Conservation (phyloP, 1,139 yeast genomes). For the Candida sp. region DNA sequence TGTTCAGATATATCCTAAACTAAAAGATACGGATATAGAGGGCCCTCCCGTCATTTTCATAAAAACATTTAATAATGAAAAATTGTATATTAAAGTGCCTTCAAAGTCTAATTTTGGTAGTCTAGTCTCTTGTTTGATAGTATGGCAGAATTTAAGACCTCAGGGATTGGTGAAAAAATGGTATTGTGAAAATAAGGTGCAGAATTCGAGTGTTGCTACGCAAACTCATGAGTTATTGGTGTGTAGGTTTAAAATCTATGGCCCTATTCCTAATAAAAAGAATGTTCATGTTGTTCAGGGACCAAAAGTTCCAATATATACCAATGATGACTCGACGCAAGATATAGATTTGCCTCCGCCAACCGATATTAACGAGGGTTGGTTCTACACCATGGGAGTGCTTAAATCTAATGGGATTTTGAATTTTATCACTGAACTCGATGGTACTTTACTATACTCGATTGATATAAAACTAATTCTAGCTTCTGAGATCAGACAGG, state of each 20-base stretch:
- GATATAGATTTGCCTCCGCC: conserved; percentile 1
- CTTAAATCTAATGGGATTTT: conserved; percentile 64
- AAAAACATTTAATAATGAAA: conserved; percentile 43
- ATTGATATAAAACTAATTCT: conserved; percentile 55
- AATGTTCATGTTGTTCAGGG: conserved; percentile 40
- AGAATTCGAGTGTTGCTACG: conserved; percentile 5
- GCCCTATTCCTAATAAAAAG: conserved; percentile 51
- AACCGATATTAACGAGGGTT: conserved; percentile 44
- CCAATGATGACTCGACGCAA: conserved; percentile 9
- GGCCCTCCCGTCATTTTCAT: conserved; percentile 46
- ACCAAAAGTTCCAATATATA: conserved; percentile 39
- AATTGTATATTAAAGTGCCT: conserved; percentile 43
- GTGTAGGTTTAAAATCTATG: conserved; percentile 63
- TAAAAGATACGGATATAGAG: conserved; percentile 16
- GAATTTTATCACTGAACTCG: conserved; percentile 60
- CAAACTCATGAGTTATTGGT: conserved; percentile 45
- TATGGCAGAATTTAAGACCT: conserved; percentile 65
- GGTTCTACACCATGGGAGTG: conserved; percentile 80
- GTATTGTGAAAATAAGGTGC: conserved; percentile 43
- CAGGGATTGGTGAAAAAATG: conserved; percentile 58
- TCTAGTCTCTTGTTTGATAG: conserved; percentile 48
- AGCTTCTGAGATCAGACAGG: conserved; percentile 62
- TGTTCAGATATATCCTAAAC: conserved; percentile 33
- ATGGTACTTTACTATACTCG: conserved; percentile 63
- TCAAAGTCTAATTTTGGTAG: conserved; percentile 44